phyloP scores from a whole-genome alignment of 768 basidiomycete species.

The Lanmaoa rubissima region DNA sequence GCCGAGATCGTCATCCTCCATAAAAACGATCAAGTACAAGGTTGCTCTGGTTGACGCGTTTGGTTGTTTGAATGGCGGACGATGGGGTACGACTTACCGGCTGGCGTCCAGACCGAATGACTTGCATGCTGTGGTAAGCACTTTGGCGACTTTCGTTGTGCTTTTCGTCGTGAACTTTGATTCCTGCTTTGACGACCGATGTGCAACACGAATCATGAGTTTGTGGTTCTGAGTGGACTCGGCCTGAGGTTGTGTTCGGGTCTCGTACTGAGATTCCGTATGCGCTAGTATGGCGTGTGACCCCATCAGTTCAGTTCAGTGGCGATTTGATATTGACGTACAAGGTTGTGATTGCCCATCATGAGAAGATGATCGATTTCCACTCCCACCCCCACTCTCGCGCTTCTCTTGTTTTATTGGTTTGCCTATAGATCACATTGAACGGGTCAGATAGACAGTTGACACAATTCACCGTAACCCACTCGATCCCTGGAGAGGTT shows the following conservation, averaged over 20 bases:
- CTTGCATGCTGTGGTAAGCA: conserved; percentile 27
- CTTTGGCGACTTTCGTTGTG: conserved; percentile 32
- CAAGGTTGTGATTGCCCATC: conserved; percentile 2
- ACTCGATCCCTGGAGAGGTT: conserved; percentile 1
- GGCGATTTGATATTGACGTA: conserved; percentile 4
- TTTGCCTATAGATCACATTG: conserved; percentile 4
- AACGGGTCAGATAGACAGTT: not conserved
- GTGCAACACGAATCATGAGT: conserved; percentile 32
- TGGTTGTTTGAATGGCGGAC: not conserved
- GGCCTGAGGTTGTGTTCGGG: not conserved
- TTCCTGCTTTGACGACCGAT: conserved; percentile 29
- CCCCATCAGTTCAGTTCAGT: not conserved
- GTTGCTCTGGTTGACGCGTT: conserved; percentile 14
- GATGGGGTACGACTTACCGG: conserved; percentile 12
- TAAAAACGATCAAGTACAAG: conserved; percentile 26
- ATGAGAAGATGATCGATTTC: not conserved
- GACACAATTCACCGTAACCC: not conserved
- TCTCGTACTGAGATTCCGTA: conserved; percentile 6
- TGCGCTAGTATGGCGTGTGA: not conserved
- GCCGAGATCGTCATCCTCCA: conserved; percentile 23
- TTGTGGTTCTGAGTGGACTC: conserved; percentile 12
- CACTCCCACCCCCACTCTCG: not conserved
- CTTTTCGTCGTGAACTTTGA: conserved; percentile 32
- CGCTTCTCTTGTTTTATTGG: conserved; percentile 20
- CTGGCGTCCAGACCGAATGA: conserved; percentile 27